These are phyloP conservation scores for Micractinium conductrix DNA, from an alignment of 139 green algal species.

Conservation along the genomic window DNA sequence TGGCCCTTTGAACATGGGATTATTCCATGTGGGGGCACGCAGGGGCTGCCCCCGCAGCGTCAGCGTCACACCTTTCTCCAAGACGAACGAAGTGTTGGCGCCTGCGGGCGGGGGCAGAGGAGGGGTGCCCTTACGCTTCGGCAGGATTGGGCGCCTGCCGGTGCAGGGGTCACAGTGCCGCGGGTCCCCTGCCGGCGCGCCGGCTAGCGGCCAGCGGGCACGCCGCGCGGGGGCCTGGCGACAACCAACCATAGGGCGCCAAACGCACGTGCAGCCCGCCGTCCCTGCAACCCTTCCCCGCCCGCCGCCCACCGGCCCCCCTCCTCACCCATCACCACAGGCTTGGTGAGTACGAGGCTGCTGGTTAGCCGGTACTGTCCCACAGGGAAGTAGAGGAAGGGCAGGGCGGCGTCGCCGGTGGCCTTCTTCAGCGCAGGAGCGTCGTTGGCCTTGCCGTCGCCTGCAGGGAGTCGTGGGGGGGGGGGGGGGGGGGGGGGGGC, in stretches of 20 bases:
- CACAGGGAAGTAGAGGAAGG: neutral
- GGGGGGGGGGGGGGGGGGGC: neutral
- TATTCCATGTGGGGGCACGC: neutral
- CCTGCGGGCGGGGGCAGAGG: neutral
- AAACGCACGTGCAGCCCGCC: too few species aligned
- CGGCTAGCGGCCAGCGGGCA: too few species aligned
- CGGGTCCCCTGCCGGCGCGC: too few species aligned
- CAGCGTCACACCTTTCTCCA: constrained; percentile 5
- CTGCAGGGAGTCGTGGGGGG: neutral
- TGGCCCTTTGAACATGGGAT: neutral
- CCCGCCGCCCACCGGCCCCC: neutral
- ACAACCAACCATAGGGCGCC: neutral
- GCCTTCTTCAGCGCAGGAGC: neutral
- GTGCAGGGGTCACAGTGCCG: too few species aligned
- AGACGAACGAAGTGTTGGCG: neutral
- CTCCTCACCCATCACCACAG: constrained; percentile 1
- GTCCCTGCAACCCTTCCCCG: neutral
- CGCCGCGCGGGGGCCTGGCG: too few species aligned
- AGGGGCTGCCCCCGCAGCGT: constrained; percentile 1
- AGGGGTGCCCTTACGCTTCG: too few species aligned
- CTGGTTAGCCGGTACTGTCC: constrained; percentile 15
- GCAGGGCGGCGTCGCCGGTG: neutral
- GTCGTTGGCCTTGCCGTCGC: constrained; percentile 5
- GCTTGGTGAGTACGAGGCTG: constrained; percentile 23
- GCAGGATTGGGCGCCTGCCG: neutral